These are phyloP conservation scores for Pouteria glomerata DNA, from an alignment of 148 eudicot species.

Conservation along the genomic window DNA sequence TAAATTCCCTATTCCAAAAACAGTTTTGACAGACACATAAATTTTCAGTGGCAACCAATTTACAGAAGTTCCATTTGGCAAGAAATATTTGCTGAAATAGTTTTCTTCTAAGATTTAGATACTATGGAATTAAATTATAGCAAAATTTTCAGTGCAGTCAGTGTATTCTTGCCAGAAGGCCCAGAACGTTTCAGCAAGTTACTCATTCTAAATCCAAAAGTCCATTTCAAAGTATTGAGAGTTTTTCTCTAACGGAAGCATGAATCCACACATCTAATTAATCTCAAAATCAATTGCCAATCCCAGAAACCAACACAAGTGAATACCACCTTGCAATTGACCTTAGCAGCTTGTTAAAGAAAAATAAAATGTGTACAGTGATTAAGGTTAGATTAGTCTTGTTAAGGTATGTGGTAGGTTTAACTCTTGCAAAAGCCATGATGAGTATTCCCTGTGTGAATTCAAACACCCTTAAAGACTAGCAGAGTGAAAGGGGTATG, in stretches of 20 bases:
- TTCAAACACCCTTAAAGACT: neutral
- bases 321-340: neutral
- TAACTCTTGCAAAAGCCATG: neutral
- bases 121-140: too few species aligned
- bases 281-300: neutral
- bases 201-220: too few species aligned
- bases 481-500: neutral
- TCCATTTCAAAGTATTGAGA: too few species aligned
- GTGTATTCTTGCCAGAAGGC: neutral
- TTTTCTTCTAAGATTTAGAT: neutral
- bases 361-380: neutral
- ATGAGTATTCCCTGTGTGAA: neutral
- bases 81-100: neutral
- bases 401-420: neutral
- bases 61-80: neutral
- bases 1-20: neutral
- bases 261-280: neutral
- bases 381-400: neutral
- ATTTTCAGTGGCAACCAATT: neutral
- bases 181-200: too few species aligned
- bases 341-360: neutral
- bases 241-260: too few species aligned
- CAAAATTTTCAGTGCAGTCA: neutral
- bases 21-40: neutral
- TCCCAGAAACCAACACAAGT: neutral